Conservation (phyloP, 495 filamentous ascomycete species). For the Hyaloscypha variabilis region DNA sequence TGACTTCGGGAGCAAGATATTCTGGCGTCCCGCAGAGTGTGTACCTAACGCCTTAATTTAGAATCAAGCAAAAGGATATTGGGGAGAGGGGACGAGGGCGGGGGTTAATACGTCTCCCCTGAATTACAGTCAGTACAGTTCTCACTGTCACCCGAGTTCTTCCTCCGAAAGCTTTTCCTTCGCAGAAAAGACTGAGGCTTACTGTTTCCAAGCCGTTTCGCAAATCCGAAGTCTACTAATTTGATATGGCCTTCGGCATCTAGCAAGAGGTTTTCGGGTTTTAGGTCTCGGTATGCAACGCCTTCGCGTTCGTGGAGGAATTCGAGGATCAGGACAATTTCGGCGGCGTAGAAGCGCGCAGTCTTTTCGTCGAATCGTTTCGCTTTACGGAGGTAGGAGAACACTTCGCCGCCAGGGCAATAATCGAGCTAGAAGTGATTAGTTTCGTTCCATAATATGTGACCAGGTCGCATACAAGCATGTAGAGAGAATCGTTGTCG, state of each 20-base stretch:
- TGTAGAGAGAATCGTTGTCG: constrained; percentile 85
- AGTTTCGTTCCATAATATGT: not conserved
- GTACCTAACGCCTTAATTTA: constrained; percentile 75
- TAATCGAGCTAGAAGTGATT: constrained; percentile 67
- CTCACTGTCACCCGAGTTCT: constrained; percentile 38
- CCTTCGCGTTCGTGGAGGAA: constrained; percentile 83
- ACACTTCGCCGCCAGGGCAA: constrained; percentile 93
- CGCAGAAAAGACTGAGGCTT: constrained; percentile 26
- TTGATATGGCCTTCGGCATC: constrained; percentile 94
- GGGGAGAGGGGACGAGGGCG: not conserved
- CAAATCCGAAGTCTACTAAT: constrained; percentile 98
- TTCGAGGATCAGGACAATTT: constrained; percentile 91
- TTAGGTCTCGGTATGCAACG: constrained; percentile 92
- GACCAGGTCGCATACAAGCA: constrained; percentile 64
- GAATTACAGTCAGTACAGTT: constrained; percentile 1
- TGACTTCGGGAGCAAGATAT: constrained; percentile 95
- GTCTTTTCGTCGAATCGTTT: constrained; percentile 85
- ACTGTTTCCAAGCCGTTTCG: constrained; percentile 74
- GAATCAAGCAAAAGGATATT: constrained; percentile 13
- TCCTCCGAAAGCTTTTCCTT: not conserved
- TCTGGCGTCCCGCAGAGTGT: constrained; percentile 96
- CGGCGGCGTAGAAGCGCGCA: constrained; percentile 91
- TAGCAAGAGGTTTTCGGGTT: constrained; percentile 93
- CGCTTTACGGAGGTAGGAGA: constrained; percentile 85
- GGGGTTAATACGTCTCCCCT: constrained; percentile 1